A percentile compares a stretch with the other conserved stretches of the same genome.
phyloP scores from a whole-genome alignment of 2,329 filamentous ascomycete genomes.

The Penicillium expansum region DNA sequence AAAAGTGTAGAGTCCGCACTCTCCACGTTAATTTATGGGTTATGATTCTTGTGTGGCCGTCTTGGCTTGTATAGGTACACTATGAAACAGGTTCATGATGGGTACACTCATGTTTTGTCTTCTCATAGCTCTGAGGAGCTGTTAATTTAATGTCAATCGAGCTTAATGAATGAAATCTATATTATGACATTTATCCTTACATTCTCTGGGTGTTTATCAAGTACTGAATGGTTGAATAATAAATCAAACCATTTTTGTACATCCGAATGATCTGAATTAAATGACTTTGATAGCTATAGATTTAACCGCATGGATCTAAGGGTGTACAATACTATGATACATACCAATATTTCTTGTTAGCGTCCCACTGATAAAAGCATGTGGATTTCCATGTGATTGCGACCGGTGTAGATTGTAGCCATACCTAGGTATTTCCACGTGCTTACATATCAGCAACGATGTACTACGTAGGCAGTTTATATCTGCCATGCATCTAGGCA shows the following conservation, averaged over 20 bases:
- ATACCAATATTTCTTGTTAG: too few species aligned
- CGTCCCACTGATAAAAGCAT: background rate
- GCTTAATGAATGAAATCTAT: slow-evolving; percentile 8
- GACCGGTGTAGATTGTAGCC: background rate
- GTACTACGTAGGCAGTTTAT: background rate
- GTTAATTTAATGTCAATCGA: slow-evolving; percentile 18
- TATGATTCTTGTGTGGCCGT: slow-evolving; percentile 13
- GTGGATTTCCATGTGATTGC: slow-evolving; percentile 16
- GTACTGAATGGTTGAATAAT: background rate
- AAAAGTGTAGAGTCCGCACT: background rate
- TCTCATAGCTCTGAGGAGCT: slow-evolving; percentile 4
- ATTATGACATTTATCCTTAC: background rate
- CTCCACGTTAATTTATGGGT: slow-evolving; percentile 11
- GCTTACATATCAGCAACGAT: background rate
- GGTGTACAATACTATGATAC: background rate
- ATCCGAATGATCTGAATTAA: background rate
- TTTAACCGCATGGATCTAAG: background rate
- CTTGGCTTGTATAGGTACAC: slow-evolving; percentile 21
- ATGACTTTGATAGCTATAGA: background rate
- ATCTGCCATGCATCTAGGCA: background rate
- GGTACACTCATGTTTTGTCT: slow-evolving; percentile 2
- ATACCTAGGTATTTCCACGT: background rate
- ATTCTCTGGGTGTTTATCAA: background rate
- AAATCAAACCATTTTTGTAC: background rate
- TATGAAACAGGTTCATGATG: slow-evolving; percentile 13